phyloP scores from a whole-genome alignment of 495 filamentous ascomycete species.

The Xylaria grammica region DNA sequence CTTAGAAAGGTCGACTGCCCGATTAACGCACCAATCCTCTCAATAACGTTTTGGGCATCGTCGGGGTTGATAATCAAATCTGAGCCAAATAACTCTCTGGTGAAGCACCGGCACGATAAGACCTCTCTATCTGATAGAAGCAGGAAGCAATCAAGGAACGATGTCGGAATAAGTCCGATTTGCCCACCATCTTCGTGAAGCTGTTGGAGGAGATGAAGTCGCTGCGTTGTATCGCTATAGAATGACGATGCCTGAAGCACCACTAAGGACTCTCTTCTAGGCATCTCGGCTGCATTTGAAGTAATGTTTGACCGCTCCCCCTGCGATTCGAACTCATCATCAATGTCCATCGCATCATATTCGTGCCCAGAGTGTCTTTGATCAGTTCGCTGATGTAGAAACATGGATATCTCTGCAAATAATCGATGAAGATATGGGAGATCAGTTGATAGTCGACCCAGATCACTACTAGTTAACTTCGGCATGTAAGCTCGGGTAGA shows the following conservation, averaged over 20 bases:
- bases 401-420: slow-evolving; percentile 46
- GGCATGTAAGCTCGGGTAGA: slow-evolving; percentile 47
- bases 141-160: slow-evolving; percentile 63
- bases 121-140: slow-evolving; percentile 64
- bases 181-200: slow-evolving; percentile 42
- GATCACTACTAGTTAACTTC: slow-evolving; percentile 32
- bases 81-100: slow-evolving; percentile 54
- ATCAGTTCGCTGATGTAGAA: slow-evolving; percentile 50
- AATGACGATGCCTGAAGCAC: slow-evolving; percentile 56
- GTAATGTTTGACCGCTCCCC: slow-evolving; percentile 46
- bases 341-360: slow-evolving; percentile 77
- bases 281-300: slow-evolving; percentile 40
- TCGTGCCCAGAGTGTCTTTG: slow-evolving; percentile 34
- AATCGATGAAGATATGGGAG: slow-evolving; percentile 42
- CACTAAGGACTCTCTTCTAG: slow-evolving; percentile 54
- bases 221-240: slow-evolving; percentile 45
- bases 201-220: slow-evolving; percentile 46
- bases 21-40: slow-evolving; percentile 61
- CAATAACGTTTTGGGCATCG: slow-evolving; percentile 50
- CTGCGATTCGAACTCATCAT: slow-evolving; percentile 69
- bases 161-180: slow-evolving; percentile 42
- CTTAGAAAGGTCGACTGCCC: slow-evolving; percentile 67
- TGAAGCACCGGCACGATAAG: slow-evolving; percentile 58
- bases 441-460: slow-evolving; percentile 38
- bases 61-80: slow-evolving; percentile 48